Evolutionary conservation across 805 yeast genomes (phyloP).

Genomic region (Cyberlindnera mississippiensis): DNA sequence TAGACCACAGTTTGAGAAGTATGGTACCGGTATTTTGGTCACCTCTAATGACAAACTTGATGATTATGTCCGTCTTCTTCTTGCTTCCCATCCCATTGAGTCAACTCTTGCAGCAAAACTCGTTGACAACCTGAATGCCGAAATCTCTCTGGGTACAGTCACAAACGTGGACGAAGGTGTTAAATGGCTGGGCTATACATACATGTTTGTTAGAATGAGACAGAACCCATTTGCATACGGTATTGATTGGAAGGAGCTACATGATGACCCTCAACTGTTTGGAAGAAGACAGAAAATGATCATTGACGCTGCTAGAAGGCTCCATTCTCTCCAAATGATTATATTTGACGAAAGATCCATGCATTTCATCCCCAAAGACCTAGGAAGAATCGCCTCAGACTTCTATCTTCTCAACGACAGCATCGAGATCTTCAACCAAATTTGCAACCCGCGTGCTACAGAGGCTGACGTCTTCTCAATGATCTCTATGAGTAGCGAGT

Average conservation of each 20-base stretch:
- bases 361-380: slow-evolving; percentile 76
- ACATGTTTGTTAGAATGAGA: slow-evolving; percentile 89
- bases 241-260: slow-evolving; percentile 79
- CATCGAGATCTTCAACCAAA: slow-evolving; percentile 83
- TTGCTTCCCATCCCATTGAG: slow-evolving; percentile 96
- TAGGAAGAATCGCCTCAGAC: slow-evolving; percentile 93
- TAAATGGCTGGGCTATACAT: slow-evolving; percentile 97
- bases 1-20: slow-evolving; percentile 75
- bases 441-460: slow-evolving; percentile 78
- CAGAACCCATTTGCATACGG: slow-evolving; percentile 93
- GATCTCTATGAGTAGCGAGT: slow-evolving; percentile 90
- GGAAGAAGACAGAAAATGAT: slow-evolving; percentile 75
- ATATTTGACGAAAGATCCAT: slow-evolving; percentile 83
- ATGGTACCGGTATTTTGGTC: slow-evolving; percentile 58
- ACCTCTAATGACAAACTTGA: slow-evolving; percentile 79
- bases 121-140: slow-evolving; percentile 94
- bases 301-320: slow-evolving; percentile 69
- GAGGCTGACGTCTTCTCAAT: slow-evolving; percentile 90
- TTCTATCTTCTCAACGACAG: slow-evolving; percentile 82
- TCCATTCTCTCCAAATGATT: slow-evolving; percentile 91
- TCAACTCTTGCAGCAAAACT: slow-evolving; percentile 72
- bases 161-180: slow-evolving; percentile 93
- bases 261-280: slow-evolving; percentile 76
- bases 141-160: slow-evolving; percentile 91
- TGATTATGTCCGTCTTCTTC: slow-evolving; percentile 81